phyloP scores from a whole-genome alignment of 1,139 yeast species.

The Spathaspora sp. region DNA sequence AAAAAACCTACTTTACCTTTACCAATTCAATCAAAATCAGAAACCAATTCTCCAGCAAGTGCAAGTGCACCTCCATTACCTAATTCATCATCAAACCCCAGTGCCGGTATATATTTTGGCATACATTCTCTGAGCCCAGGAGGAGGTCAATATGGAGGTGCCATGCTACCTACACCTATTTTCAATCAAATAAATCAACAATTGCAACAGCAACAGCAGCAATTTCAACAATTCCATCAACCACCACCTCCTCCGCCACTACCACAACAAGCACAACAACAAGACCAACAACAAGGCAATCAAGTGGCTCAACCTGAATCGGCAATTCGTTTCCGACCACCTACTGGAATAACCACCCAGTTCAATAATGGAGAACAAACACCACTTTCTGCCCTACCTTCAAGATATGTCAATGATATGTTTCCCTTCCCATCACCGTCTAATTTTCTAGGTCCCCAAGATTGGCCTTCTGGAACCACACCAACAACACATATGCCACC shows the following conservation, averaged over 20 bases:
- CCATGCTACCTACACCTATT: slow-evolving; percentile 38
- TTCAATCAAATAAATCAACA: slow-evolving; percentile 29
- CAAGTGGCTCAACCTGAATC: slow-evolving; percentile 11
- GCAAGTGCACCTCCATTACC: slow-evolving; percentile 44
- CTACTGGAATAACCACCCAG: slow-evolving; percentile 6
- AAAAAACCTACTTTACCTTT: slow-evolving; percentile 41
- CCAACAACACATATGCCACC: slow-evolving; percentile 44
- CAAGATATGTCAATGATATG: slow-evolving; percentile 50
- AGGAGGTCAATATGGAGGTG: slow-evolving; percentile 26
- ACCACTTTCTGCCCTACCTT: slow-evolving; percentile 45
- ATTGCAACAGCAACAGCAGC: slow-evolving; percentile 6
- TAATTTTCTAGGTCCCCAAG: slow-evolving; percentile 47
- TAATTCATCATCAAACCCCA: background rate
- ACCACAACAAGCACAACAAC: slow-evolving; percentile 6
- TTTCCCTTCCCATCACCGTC: slow-evolving; percentile 51
- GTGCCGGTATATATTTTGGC: slow-evolving; percentile 7
- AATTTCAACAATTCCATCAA: slow-evolving; percentile 6
- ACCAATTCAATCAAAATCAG: slow-evolving; percentile 41
- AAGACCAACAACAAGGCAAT: slow-evolving; percentile 10
- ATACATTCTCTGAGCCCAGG: slow-evolving; percentile 27
- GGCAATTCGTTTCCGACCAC: slow-evolving; percentile 10
- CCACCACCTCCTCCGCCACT: slow-evolving; percentile 10
- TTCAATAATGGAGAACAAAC: slow-evolving; percentile 43
- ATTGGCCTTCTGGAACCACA: slow-evolving; percentile 38
- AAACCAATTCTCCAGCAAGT: slow-evolving; percentile 44